phyloP scores from a whole-genome alignment of 1,284 basidiomycete genomes.

The Ustilago tritici region DNA sequence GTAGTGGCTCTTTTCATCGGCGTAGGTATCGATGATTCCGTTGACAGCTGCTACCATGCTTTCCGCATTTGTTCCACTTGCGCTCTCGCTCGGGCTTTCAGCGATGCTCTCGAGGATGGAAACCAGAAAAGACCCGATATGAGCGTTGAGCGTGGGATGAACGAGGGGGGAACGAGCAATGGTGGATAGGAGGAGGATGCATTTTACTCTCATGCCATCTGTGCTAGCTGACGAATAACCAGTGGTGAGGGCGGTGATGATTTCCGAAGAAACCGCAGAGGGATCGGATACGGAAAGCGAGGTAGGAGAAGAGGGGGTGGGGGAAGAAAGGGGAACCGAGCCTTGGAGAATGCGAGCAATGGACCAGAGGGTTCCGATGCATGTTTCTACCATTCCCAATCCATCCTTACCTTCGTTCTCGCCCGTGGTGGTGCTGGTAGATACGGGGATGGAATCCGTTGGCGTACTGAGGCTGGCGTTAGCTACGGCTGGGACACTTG shows the following conservation, averaged over 20 bases:
- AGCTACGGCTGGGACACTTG: slow-evolving; percentile 48
- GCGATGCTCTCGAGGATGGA: slow-evolving; percentile 45
- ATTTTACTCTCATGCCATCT: slow-evolving; percentile 58
- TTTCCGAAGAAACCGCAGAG: slow-evolving; percentile 12
- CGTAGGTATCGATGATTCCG: slow-evolving; percentile 91
- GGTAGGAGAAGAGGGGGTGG: not conserved
- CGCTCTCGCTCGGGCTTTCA: not conserved
- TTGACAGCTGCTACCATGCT: slow-evolving; percentile 83
- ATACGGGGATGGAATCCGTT: not conserved
- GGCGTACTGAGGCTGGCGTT: slow-evolving; percentile 9
- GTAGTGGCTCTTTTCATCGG: slow-evolving; percentile 86
- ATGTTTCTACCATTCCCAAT: slow-evolving; percentile 55
- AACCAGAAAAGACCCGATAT: slow-evolving; percentile 47
- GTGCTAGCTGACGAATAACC: slow-evolving; percentile 47
- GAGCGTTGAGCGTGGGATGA: slow-evolving; percentile 19
- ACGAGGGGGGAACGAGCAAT: slow-evolving; percentile 39
- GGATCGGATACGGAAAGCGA: slow-evolving; percentile 3
- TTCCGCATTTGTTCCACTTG: slow-evolving; percentile 74
- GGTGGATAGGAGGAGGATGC: slow-evolving; percentile 51
- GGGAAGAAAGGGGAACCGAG: slow-evolving; percentile 27
- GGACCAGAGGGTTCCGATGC: slow-evolving; percentile 60
- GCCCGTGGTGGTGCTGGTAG: not conserved
- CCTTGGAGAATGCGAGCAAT: slow-evolving; percentile 56
- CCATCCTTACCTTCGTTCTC: slow-evolving; percentile 46
- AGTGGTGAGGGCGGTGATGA: slow-evolving; percentile 45